A percentile compares a stretch with the other conserved stretches of the same genome.
These are phyloP conservation scores for Plantago lanceolata DNA, from an alignment of 305 asterid species.

Conservation along the genomic window DNA sequence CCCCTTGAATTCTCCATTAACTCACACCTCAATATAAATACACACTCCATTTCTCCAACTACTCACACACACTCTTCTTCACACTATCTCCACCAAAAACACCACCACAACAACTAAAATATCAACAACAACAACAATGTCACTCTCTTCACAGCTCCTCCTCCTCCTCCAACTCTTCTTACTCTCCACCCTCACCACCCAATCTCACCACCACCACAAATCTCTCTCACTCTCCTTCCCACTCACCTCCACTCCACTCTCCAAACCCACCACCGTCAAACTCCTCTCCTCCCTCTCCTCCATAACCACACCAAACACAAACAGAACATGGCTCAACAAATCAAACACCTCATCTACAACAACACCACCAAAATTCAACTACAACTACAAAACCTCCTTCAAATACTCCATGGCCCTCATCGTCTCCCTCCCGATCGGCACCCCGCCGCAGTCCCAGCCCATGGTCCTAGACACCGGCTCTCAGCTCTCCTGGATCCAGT, in stretches of 20 bases:
- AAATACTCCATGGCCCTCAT: constrained; percentile 76
- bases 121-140: too few relatives aligned
- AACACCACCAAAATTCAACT: constrained; percentile 26
- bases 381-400: constrained; percentile 47
- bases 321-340: neutral
- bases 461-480: constrained; percentile 94
- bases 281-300: constrained; percentile 26
- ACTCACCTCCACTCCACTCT: constrained; percentile 38
- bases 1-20: neutral
- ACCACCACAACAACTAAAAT: neutral
- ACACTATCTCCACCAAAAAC: constrained; percentile 4
- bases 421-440: constrained; percentile 80
- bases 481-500: constrained; percentile 95
- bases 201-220: constrained; percentile 19
- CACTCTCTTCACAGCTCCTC: constrained; percentile 3
- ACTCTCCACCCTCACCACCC: constrained; percentile 3
- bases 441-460: constrained; percentile 86
- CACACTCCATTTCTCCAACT: constrained; percentile 25
- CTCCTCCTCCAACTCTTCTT: constrained; percentile 21
- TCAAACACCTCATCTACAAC: neutral
- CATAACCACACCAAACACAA: constrained; percentile 14
- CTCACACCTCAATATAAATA: constrained; percentile 34
- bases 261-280: constrained; percentile 23
- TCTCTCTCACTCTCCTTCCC: constrained; percentile 51
- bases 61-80: constrained; percentile 2